Percentiles rank a stretch among this genome's conserved stretches.
Evolutionary conservation across 257 asterid genomes (phyloP).

Genomic region (Nyctanthes arbortristis): DNA sequence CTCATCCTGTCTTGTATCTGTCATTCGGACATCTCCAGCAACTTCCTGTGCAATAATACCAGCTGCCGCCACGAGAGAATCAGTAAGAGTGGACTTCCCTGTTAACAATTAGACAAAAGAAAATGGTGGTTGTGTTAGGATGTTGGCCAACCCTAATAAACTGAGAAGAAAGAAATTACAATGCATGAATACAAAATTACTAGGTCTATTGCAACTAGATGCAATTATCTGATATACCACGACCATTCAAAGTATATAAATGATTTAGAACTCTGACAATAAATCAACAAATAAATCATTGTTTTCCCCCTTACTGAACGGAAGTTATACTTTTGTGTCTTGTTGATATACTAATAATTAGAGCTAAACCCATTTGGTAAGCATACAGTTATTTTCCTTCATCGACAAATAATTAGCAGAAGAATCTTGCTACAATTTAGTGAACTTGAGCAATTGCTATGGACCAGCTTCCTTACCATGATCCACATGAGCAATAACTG

Average conservation of each 20-base stretch:
- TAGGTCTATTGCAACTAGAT: no score
- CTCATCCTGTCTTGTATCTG: constrained; percentile 11
- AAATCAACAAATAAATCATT: neutral
- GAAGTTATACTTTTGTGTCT: no score
- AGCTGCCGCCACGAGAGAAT: constrained; percentile 13
- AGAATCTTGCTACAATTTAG: no score
- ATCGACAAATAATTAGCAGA: no score
- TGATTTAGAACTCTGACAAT: neutral
- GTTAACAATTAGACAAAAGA: neutral
- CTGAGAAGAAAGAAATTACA: neutral
- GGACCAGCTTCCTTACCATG: constrained; percentile 5
- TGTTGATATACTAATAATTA: neutral
- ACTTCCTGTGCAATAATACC: constrained; percentile 14
- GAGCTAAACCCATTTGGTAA: no score
- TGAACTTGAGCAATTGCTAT: no score
- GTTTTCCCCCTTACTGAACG: neutral
- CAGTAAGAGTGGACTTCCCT: constrained; percentile 18
- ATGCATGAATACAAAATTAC: no score
- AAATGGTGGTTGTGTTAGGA: neutral
- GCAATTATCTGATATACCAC: no score
- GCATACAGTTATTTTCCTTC: no score
- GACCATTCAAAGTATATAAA: no score
- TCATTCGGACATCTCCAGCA: constrained; percentile 19
- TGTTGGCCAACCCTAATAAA: neutral
- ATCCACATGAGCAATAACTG: constrained; percentile 1